Conservation (phyloP, 2,329 filamentous ascomycete species). For the Elsinoe fawcettii region DNA sequence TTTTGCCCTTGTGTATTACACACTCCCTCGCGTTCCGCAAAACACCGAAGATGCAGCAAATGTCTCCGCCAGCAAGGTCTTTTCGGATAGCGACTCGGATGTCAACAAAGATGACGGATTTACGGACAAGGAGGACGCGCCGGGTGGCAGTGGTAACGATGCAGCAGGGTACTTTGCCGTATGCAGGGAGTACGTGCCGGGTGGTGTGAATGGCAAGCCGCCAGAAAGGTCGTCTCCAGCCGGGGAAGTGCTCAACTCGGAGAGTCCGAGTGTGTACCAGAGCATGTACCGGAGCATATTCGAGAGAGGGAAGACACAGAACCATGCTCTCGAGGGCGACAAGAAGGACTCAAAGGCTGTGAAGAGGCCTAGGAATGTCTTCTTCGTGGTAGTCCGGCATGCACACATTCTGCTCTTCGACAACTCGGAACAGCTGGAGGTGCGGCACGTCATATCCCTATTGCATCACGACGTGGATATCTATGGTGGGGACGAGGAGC, state of each 20-base stretch:
- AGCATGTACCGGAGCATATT: slow-evolving; percentile 97
- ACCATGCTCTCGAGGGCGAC: slow-evolving; percentile 46
- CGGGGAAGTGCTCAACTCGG: slow-evolving; percentile 57
- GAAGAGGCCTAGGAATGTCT: slow-evolving; percentile 72
- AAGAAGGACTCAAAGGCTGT: slow-evolving; percentile 42
- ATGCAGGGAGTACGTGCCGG: slow-evolving; percentile 83
- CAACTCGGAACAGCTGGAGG: slow-evolving; percentile 88
- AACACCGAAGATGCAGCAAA: neutral
- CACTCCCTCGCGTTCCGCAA: slow-evolving; percentile 44
- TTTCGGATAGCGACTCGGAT: slow-evolving; percentile 35
- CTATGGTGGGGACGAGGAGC: slow-evolving; percentile 60
- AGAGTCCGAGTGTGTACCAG: slow-evolving; percentile 93
- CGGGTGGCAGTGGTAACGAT: slow-evolving; percentile 61
- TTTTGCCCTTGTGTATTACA: slow-evolving; percentile 60
- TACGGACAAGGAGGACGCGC: slow-evolving; percentile 48
- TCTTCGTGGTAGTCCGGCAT: slow-evolving; percentile 85
- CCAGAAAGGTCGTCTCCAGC: slow-evolving; percentile 78
- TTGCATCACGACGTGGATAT: slow-evolving; percentile 79
- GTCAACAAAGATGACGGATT: slow-evolving; percentile 28
- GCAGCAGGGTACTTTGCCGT: slow-evolving; percentile 93
- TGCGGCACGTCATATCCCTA: slow-evolving; percentile 89
- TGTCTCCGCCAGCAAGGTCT: slow-evolving; percentile 22
- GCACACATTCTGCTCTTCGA: slow-evolving; percentile 97
- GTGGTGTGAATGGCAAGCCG: slow-evolving; percentile 85
- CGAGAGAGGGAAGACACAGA: slow-evolving; percentile 59